These are phyloP conservation scores for Trypanosoma avium DNA, from an alignment of 208 protist genomes.

Conservation along the genomic window DNA sequence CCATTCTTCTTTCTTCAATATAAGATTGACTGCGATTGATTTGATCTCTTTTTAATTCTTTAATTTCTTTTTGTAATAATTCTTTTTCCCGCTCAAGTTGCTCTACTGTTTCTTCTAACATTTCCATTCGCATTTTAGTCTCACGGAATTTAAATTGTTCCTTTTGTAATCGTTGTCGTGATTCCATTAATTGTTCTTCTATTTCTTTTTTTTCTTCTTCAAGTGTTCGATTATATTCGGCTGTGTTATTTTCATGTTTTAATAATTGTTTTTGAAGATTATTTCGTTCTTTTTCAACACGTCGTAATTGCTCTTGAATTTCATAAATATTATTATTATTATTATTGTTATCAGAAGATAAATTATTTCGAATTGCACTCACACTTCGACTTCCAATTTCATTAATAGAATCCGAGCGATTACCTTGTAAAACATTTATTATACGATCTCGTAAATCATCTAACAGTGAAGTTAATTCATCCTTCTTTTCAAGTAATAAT, in stretches of 20 bases:
- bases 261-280: constrained; percentile 27
- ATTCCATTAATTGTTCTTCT: constrained; percentile 37
- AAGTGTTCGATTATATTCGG: constrained; percentile 2
- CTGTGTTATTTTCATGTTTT: neutral
- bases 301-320: constrained; percentile 30
- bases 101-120: constrained; percentile 5
- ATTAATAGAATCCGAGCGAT: constrained; percentile 1
- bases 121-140: constrained; percentile 23
- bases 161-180: constrained; percentile 34
- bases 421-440: constrained; percentile 11
- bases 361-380: no score
- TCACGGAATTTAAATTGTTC: constrained; percentile 30
- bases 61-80: constrained; percentile 24
- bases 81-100: constrained; percentile 28
- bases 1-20: constrained; percentile 1
- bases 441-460: constrained; percentile 21
- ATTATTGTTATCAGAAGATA: no score
- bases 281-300: constrained; percentile 40
- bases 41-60: constrained; percentile 8
- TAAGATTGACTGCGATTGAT: neutral
- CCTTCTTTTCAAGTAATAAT: constrained; percentile 29
- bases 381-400: neutral
- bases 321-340: neutral
- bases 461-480: constrained; percentile 29
- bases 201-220: constrained; percentile 41